These are phyloP conservation scores for Chaetomiaceae sp. DNA, from an alignment of 2,329 filamentous ascomycete species.

Conservation along the genomic window DNA sequence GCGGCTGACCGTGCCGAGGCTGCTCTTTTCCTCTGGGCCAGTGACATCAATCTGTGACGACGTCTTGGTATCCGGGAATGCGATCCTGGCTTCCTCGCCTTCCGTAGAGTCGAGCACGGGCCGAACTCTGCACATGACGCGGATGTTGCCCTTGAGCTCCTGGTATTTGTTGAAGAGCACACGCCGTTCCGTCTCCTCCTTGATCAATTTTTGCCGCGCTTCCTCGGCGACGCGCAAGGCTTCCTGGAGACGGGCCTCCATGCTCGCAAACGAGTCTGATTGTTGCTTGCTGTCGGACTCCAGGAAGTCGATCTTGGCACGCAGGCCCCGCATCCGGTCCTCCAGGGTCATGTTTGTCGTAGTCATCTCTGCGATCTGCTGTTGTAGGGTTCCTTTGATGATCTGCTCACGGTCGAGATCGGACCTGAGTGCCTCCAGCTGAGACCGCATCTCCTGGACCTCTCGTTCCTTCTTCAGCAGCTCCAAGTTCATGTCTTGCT, in stretches of 20 bases:
- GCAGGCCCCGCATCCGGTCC: slow-evolving; percentile 66
- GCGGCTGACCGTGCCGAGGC: slow-evolving; percentile 65
- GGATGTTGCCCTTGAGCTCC: slow-evolving; percentile 95
- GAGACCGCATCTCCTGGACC: slow-evolving; percentile 41
- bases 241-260: slow-evolving; percentile 74
- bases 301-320: slow-evolving; percentile 79
- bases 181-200: slow-evolving; percentile 82
- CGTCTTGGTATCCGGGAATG: slow-evolving; percentile 76
- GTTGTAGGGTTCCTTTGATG: slow-evolving; percentile 48
- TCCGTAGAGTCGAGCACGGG: slow-evolving; percentile 58
- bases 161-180: slow-evolving; percentile 97
- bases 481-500: slow-evolving; percentile 43
- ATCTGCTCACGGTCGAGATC: slow-evolving; percentile 58
- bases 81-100: slow-evolving; percentile 64
- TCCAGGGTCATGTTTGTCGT: slow-evolving; percentile 63
- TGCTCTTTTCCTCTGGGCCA: slow-evolving; percentile 77
- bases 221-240: slow-evolving; percentile 63
- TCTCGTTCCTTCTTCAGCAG: slow-evolving; percentile 50
- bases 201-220: slow-evolving; percentile 75
- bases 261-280: slow-evolving; percentile 74
- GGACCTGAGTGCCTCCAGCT: slow-evolving; percentile 40
- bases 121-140: slow-evolving; percentile 93
- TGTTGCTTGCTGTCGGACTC: slow-evolving; percentile 87
- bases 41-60: slow-evolving; percentile 80
- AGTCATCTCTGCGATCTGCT: slow-evolving; percentile 51